phyloP scores from a whole-genome alignment of 306 rosid genomes.

The Cucurbita argyrosperma region DNA sequence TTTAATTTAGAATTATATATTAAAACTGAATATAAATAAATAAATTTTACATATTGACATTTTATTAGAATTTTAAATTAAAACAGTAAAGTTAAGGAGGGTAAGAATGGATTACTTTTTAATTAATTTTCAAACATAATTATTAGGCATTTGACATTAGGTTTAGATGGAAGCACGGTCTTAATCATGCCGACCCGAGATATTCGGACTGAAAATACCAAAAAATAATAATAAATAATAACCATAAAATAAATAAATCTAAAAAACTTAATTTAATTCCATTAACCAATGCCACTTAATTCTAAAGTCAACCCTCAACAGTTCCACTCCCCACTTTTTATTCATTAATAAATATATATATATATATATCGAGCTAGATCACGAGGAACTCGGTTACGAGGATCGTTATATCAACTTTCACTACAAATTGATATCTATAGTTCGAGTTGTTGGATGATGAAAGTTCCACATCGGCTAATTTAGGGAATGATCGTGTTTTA shows the following conservation, averaged over 20 bases:
- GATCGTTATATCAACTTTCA: too few species aligned
- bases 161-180: conserved; percentile 3
- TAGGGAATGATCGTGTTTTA: too few species aligned
- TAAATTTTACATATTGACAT: too few species aligned
- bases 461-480: too few species aligned
- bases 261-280: background rate
- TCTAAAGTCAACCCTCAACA: background rate
- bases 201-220: background rate
- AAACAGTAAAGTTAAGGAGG: background rate
- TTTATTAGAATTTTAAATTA: too few species aligned
- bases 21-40: too few species aligned
- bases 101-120: background rate
- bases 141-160: conserved; percentile 4
- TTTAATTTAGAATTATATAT: too few species aligned
- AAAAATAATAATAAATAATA: background rate
- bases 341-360: too few species aligned
- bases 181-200: conserved; percentile 7
- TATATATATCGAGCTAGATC: too few species aligned
- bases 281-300: background rate
- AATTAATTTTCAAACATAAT: conserved; percentile 3
- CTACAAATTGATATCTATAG: too few species aligned
- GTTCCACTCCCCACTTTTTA: background rate
- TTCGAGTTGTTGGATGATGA: too few species aligned
- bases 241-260: background rate
- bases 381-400: too few species aligned